Percentiles rank a stretch among this genome's conserved stretches.
These are phyloP conservation scores for Suhomyces emberorum DNA, from an alignment of 805 yeast species.

Conservation along the genomic window DNA sequence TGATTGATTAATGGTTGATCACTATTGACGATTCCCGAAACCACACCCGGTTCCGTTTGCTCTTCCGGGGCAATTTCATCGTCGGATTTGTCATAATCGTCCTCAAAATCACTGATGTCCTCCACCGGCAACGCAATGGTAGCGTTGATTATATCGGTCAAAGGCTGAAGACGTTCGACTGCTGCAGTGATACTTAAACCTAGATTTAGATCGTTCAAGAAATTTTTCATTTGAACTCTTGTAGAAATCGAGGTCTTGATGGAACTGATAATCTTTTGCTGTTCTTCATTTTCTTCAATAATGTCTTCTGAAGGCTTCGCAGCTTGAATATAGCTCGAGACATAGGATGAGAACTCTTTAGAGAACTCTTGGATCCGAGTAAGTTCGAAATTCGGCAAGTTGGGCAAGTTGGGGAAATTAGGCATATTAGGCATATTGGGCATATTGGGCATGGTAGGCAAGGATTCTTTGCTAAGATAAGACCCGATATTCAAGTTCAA, in stretches of 20 bases:
- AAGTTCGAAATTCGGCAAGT: slow-evolving; percentile 22
- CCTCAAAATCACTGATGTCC: slow-evolving; percentile 31
- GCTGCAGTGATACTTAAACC: slow-evolving; percentile 53
- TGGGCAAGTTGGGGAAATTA: slow-evolving; percentile 22
- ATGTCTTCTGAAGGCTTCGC: slow-evolving; percentile 5
- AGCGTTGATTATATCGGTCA: slow-evolving; percentile 43
- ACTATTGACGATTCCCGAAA: slow-evolving; percentile 44
- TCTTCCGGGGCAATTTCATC: slow-evolving; percentile 17
- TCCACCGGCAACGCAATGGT: slow-evolving; percentile 50
- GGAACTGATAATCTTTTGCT: slow-evolving; percentile 23
- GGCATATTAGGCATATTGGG: slow-evolving; percentile 20
- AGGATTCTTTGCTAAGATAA: slow-evolving; percentile 15
- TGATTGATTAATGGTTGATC: slow-evolving; percentile 50
- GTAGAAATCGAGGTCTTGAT: slow-evolving; percentile 39
- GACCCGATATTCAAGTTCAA: slow-evolving; percentile 20
- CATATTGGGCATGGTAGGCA: slow-evolving; percentile 16
- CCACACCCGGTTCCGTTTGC: slow-evolving; percentile 53
- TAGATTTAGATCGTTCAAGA: slow-evolving; percentile 37
- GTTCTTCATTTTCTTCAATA: slow-evolving; percentile 10
- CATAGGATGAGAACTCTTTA: slow-evolving; percentile 29
- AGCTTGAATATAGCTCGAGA: slow-evolving; percentile 23
- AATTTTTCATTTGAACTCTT: slow-evolving; percentile 40
- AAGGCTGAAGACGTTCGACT: slow-evolving; percentile 48
- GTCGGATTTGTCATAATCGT: slow-evolving; percentile 19
- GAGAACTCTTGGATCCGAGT: slow-evolving; percentile 21